These are phyloP conservation scores for Aspergillus hortae DNA, from an alignment of 2,329 filamentous ascomycete species.

Conservation along the genomic window DNA sequence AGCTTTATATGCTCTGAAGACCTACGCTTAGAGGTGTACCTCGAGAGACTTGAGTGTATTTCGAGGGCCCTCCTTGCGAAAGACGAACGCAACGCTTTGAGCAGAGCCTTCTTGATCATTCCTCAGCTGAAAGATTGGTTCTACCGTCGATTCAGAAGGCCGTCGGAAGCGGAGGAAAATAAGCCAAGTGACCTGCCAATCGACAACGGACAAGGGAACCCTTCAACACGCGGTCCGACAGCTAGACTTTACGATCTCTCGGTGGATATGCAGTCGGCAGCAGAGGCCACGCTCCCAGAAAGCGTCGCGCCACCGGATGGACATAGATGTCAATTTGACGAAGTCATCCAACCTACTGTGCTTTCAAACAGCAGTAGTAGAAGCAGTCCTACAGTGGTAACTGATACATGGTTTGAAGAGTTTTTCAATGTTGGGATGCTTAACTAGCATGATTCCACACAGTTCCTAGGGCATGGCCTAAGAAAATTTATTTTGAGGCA, in stretches of 20 bases:
- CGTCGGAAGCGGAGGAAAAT: no score
- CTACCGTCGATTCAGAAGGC: neutral
- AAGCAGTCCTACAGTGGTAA: neutral
- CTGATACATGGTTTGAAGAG: conserved; percentile 8
- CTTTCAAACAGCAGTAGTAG: neutral
- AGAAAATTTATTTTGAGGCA: no score
- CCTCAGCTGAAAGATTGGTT: conserved; percentile 2
- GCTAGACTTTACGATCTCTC: no score
- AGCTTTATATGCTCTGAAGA: neutral
- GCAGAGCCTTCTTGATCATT: conserved; percentile 5
- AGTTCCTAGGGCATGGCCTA: no score
- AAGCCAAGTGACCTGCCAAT: neutral
- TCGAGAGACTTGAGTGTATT: neutral
- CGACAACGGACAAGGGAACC: neutral
- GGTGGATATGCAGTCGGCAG: no score
- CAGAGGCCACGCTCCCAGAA: neutral
- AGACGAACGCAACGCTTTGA: conserved; percentile 2
- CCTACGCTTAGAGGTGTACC: neutral
- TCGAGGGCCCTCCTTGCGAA: neutral
- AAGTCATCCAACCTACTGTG: neutral
- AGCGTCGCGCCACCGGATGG: neutral
- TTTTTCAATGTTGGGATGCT: conserved; percentile 9
- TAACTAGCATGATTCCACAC: neutral
- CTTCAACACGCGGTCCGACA: no score
- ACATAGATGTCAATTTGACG: neutral